Base-by-base conservation (phyloP, 1,139 yeast species). In the Fermentozyma sake region DNA sequence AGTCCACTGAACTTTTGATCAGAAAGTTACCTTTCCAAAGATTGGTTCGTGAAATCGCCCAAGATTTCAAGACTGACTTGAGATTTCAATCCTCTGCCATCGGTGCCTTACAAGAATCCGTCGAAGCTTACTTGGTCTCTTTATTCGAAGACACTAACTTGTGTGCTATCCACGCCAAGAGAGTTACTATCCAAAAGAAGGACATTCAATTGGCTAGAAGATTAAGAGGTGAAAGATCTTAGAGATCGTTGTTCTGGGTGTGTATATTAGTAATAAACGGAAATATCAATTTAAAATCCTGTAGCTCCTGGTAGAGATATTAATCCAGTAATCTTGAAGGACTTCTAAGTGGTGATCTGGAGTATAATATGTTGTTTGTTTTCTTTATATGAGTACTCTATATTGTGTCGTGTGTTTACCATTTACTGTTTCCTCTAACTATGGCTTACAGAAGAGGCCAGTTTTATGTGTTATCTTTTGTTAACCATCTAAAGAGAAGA, bases 21-120 rank as follows among this genome's bases (percentile, higher is more conserved):
- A 86, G 97, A 80, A 87, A 89, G 74, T 79, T 89, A 55, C 97
- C 97, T 44, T 87, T 87, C 94, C 96, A 89, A 76, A 84, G 97
- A 79, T 80, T 89, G 61, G 96, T 89, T 40, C 82, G 96, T 72
- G 96, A 89, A 72, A 85, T 89, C 54, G 96, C 96, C 44, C 96
- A 89, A 72, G 96, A 87, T 65, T 86, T 86, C 82, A 87, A 87
- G 79, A 84, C 96, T 52, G 96, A 87, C 63, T 80, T 87, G 66
- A 85, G 96, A 77, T 89, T 89, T 81, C 97, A 89, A 32, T 86
- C 96, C 44, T 86, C 96, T 51, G 97, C 97, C 48, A 89, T 89
- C 51, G 96, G 96, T 79, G 97, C 96, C 55, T 76, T 89, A 55
- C 97, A 89, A 73, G 97, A 89, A 76, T 87, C 97, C 52, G 96